Evolutionary conservation across 2,329 filamentous ascomycete species (phyloP).

Genomic region (Atkinsonella texensis): DNA sequence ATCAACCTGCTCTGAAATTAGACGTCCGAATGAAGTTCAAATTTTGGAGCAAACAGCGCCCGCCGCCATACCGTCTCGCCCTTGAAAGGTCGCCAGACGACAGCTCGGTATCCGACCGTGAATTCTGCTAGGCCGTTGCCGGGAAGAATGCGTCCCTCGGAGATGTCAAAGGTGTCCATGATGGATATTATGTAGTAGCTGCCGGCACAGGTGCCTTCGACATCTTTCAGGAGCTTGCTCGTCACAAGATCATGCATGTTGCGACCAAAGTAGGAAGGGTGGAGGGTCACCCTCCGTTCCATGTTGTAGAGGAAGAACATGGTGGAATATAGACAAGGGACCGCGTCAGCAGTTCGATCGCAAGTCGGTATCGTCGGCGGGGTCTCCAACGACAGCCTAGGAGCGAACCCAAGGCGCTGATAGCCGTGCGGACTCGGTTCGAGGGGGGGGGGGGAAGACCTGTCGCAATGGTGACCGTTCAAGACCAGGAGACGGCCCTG

Average conservation of each 20-base stretch:
- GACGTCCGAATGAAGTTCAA: constrained; percentile 11
- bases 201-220: constrained; percentile 90
- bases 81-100: constrained; percentile 96
- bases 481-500: neutral
- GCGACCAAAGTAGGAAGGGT: constrained; percentile 92
- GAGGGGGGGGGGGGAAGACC: neutral
- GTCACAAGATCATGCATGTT: constrained; percentile 89
- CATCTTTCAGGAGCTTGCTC: constrained; percentile 78
- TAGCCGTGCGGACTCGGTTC: neutral
- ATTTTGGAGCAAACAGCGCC: constrained; percentile 7
- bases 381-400: too few species aligned
- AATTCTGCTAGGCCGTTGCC: constrained; percentile 90
- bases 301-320: constrained; percentile 99
- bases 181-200: constrained; percentile 97
- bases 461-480: neutral
- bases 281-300: constrained; percentile 86
- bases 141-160: constrained; percentile 82
- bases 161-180: constrained; percentile 92
- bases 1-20: constrained; percentile 57
- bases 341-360: neutral
- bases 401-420: neutral
- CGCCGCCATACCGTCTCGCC: constrained; percentile 72
- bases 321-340: constrained; percentile 14
- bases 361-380: neutral
- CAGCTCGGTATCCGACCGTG: constrained; percentile 85